Evolutionary conservation across 371 early-diverging fungal genomes (phyloP).

Genomic region (Mucor plumbeus): DNA sequence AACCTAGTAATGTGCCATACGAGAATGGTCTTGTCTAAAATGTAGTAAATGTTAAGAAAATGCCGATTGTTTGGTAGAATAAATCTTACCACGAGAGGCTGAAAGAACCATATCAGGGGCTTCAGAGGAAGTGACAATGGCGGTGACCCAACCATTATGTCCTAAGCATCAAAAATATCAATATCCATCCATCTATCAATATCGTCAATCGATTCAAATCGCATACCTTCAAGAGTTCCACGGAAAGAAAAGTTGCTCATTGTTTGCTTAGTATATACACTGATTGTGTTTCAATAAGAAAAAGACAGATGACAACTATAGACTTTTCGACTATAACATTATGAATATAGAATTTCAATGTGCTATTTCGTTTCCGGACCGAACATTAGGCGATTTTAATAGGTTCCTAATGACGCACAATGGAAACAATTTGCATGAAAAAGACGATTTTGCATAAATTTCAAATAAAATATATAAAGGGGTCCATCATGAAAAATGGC

Average conservation of each 20-base stretch:
- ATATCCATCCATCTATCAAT: slow-evolving; percentile 20
- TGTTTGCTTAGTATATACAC: slow-evolving; percentile 25
- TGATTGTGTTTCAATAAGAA: too few species aligned
- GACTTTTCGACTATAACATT: too few species aligned
- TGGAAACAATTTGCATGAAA: background rate
- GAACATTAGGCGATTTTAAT: too few species aligned
- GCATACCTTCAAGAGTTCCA: slow-evolving; percentile 43
- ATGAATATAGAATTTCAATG: too few species aligned
- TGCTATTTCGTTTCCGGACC: too few species aligned
- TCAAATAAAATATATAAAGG: background rate
- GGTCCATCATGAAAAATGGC: background rate
- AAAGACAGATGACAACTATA: too few species aligned
- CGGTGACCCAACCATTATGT: slow-evolving; percentile 74
- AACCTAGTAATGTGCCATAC: slow-evolving; percentile 87
- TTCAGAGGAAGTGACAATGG: slow-evolving; percentile 94
- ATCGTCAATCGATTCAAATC: background rate
- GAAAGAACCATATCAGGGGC: slow-evolving; percentile 92
- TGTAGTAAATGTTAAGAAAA: too few species aligned
- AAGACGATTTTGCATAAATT: background rate
- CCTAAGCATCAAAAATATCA: slow-evolving; percentile 24
- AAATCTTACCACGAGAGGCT: slow-evolving; percentile 71
- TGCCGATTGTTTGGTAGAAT: too few species aligned
- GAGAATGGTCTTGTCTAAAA: slow-evolving; percentile 88
- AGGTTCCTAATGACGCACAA: background rate
- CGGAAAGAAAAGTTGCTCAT: slow-evolving; percentile 46